Base-by-base conservation (phyloP, 2,329 filamentous ascomycete genomes). In the Pyrenochaeta sp. region DNA sequence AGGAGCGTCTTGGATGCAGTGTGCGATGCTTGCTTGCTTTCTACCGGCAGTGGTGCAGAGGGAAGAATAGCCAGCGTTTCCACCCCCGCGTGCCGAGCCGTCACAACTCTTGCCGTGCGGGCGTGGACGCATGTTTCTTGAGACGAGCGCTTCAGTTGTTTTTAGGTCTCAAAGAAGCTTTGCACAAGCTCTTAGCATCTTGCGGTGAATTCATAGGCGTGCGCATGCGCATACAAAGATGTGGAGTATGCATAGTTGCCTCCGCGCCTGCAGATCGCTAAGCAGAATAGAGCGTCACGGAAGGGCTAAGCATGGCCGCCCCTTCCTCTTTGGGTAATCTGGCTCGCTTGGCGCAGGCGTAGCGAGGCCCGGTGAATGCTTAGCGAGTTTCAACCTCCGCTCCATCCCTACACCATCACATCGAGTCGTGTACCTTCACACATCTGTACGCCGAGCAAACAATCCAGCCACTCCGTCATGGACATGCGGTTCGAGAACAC, bases 361-460 rank as follows among this genome's bases (percentile, higher is more conserved):
- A 40, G 43, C 38, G 27, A 44, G 24, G 31, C 41, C 27, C 58
- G 27, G 20, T 34, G 30, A 51, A 49, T 44, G 55, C 58, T 67
- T 60, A 60, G 55, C 49, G 43, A 51, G 63, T 67, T 68, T 66
- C 52, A 60, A 34, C 18, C 38, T 58, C 59, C 61, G 58, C 51
- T 53, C 41, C 40, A 41, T 56, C 47, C 41, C 51, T 40, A 35
- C 44, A 35, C 37, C 30, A 41, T 34, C 48, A 41, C 46, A 48
- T 42, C 38, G 41, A 43, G 39, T 46, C 23, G 35, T 48, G 54
- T 48, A 59, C 19, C 35, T 36, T 44, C 44, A 41, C 41, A 43
- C 34, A 34, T 31, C 32, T 39, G 45, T 18, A 38, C 34, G 35
- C 35, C 22, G 32, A 43, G 30, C 30, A 40, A 43, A 31, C 23